Evolutionary conservation across 2,329 filamentous ascomycete species (phyloP), one percentile per base, ranked within the genome.

Genomic region (Epichloe scottii): DNA sequence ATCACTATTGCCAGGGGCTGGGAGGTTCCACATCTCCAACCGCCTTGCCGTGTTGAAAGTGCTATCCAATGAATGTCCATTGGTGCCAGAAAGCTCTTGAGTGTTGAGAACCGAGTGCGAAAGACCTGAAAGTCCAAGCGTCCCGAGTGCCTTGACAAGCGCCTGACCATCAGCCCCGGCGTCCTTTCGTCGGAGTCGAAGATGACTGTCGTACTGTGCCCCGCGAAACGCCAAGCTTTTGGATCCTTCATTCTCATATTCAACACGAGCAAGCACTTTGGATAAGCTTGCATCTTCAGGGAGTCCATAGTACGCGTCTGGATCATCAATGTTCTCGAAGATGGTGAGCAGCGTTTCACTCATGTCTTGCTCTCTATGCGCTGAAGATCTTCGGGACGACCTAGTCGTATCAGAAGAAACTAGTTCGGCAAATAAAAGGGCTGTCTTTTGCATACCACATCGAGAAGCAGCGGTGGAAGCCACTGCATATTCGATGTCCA

Each of bases 271-370:
- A 53, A 97, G 73, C 1, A 97, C 85, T 11, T 85, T 88, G 15
- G 78, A 74, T 15, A 98, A 69, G 52, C 82, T 89, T 6, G 89
- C 79, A 40, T 80, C 79, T 65, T 94, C 86, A 41, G 87, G 80
- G 7, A 96, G 76, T 4, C 93, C 94, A 62, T 98, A 98, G 65
- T 95, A 98, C 0, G 89, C 85, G 65, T 99, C 93, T 2, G 90
- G 91, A 60, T 99, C 94, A 62, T 96, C 90, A 45, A 98, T 86
- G 54, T 88, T 91, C 62, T 88, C 85, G 64, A 93, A 98, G 3
- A 98, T 90, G 1, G 78, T 73, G 43, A 95, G 75, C 12, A 97
- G 72, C 1, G 94, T 74, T 33, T 87, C 80, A 3, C 78, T 75
- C 6, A 87, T 78, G 26, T 82, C 70, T 45, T 72, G 63, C 57